Conservation (phyloP, 495 filamentous ascomycete species). For the Hypomontagnella monticulosa region DNA sequence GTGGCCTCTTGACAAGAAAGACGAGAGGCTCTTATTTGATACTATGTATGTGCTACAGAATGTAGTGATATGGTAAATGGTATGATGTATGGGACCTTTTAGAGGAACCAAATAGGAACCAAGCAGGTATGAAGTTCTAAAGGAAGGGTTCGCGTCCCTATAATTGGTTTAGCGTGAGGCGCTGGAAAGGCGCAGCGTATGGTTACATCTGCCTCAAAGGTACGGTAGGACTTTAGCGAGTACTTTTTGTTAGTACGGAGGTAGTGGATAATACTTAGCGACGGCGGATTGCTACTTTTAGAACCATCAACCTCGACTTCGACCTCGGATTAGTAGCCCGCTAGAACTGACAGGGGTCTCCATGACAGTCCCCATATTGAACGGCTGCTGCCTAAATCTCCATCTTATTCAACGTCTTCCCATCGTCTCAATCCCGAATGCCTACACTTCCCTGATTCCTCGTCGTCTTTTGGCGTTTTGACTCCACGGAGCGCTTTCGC, state of each 20-base stretch:
- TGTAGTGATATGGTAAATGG: constrained; percentile 13
- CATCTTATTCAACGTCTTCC: constrained; percentile 37
- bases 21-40: neutral
- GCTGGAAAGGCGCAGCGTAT: constrained; percentile 40
- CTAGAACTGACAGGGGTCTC: constrained; percentile 30
- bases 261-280: constrained; percentile 3
- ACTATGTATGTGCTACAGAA: constrained; percentile 5
- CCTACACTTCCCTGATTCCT: constrained; percentile 26
- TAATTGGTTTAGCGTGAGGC: constrained; percentile 43
- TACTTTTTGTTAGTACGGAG: constrained; percentile 29
- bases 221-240: constrained; percentile 44
- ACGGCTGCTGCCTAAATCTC: constrained; percentile 50
- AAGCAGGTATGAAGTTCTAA: neutral
- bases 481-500: constrained; percentile 21
- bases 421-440: constrained; percentile 36
- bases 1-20: neutral
- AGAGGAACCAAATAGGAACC: neutral
- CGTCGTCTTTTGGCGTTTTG: constrained; percentile 23
- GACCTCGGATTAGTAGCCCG: constrained; percentile 9
- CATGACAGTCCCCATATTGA: constrained; percentile 38
- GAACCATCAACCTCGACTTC: constrained; percentile 26
- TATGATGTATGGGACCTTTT: constrained; percentile 30
- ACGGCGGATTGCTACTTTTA: constrained; percentile 22
- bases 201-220: constrained; percentile 39
- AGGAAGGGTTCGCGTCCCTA: constrained; percentile 25